Percentiles rank a stretch among this genome's conserved stretches.
Conservation (phyloP, 2,329 filamentous ascomycete species). For the Pyricularia sp. region DNA sequence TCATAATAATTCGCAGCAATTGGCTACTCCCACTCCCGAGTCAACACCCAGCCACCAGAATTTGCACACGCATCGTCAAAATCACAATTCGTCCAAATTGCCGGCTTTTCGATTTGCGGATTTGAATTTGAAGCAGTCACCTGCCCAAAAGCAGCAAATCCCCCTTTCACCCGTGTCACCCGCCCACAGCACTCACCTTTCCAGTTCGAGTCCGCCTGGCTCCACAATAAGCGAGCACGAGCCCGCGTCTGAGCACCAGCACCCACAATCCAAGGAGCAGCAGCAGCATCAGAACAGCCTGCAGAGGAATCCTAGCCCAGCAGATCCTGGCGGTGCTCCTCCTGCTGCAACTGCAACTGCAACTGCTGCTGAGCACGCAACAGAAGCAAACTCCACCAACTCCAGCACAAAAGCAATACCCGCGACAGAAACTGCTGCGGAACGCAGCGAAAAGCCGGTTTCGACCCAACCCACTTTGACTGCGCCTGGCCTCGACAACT, state of each 20-base stretch:
- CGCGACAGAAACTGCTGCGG: not conserved
- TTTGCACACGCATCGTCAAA: slow-evolving; percentile 39
- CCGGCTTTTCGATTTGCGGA: slow-evolving; percentile 46
- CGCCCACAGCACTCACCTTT: slow-evolving; percentile 10
- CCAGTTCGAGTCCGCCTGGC: not conserved
- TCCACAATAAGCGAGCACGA: not conserved
- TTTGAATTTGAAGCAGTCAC: slow-evolving; percentile 29
- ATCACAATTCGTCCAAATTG: slow-evolving; percentile 45
- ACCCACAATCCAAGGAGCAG: not conserved
- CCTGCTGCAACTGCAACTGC: not conserved
- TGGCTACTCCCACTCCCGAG: slow-evolving; percentile 2
- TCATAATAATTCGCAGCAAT: not conserved
- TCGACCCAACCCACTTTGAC: slow-evolving; percentile 4
- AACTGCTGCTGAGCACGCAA: slow-evolving; percentile 11
- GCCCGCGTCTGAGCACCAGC: not conserved
- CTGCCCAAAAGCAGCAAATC: slow-evolving; percentile 16
- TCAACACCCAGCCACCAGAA: slow-evolving; percentile 7
- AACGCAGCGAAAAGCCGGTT: slow-evolving; percentile 2
- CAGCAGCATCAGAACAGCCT: not conserved
- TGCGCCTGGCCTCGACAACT: not conserved
- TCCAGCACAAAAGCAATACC: not conserved
- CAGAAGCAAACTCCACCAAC: not conserved
- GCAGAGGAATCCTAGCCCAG: slow-evolving; percentile 15
- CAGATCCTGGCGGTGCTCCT: not conserved
- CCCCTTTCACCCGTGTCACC: slow-evolving; percentile 18